phyloP scores from a whole-genome alignment of 805 yeast genomes.

The Ogataea naganishii region DNA sequence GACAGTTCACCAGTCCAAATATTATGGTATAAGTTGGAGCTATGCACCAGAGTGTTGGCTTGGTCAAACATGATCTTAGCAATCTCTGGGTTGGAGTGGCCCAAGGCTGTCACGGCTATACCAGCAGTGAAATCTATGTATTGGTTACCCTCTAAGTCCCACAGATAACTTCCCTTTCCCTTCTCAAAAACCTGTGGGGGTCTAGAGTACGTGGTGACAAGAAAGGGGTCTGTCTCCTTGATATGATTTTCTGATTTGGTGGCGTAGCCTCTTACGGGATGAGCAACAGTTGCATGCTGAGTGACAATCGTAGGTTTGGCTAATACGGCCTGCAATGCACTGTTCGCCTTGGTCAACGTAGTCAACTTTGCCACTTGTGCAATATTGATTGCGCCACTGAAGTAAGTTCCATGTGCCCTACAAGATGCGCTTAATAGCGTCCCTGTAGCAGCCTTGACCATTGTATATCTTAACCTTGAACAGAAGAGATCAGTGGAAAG shows the following conservation, averaged over 20 bases:
- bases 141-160: constrained; percentile 69
- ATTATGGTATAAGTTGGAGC: constrained; percentile 81
- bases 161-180: constrained; percentile 75
- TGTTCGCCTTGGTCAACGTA: too few relatives aligned
- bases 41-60: constrained; percentile 63
- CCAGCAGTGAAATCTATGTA: constrained; percentile 93
- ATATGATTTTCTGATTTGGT: constrained; percentile 30
- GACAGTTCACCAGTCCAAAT: constrained; percentile 77
- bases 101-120: constrained; percentile 93
- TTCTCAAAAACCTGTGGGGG: constrained; percentile 70
- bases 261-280: too few relatives aligned
- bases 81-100: constrained; percentile 74
- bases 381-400: too few relatives aligned
- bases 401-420: too few relatives aligned
- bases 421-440: too few relatives aligned
- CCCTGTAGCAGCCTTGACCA: too few relatives aligned
- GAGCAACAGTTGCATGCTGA: too few relatives aligned
- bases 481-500: too few relatives aligned
- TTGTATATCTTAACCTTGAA: too few relatives aligned
- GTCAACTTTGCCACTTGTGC: too few relatives aligned
- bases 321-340: too few relatives aligned
- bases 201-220: constrained; percentile 74
- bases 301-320: too few relatives aligned
- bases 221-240: constrained; percentile 39
- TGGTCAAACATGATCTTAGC: constrained; percentile 68